These are phyloP conservation scores for Trametes cubensis DNA, from an alignment of 768 basidiomycete species.

Conservation along the genomic window DNA sequence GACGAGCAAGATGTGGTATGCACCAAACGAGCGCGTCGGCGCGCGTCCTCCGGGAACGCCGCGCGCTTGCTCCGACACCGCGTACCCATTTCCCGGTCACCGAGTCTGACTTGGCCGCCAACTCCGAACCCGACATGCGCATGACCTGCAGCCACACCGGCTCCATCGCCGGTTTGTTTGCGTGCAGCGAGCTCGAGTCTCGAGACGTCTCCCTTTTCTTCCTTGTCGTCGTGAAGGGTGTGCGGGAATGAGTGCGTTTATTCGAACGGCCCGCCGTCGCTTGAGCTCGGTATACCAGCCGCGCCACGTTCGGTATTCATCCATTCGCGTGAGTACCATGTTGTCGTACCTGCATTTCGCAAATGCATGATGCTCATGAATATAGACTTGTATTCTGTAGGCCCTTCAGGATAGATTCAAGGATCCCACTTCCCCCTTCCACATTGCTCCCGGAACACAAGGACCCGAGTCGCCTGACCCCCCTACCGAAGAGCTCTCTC, in stretches of 20 bases:
- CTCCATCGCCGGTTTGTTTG: no score
- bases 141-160: not conserved
- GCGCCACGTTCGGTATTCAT: slow-evolving; percentile 7
- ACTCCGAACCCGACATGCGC: not conserved
- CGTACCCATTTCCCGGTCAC: not conserved
- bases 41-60: not conserved
- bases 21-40: not conserved
- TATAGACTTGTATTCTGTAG: slow-evolving; percentile 41
- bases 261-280: not conserved
- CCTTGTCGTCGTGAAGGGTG: not conserved
- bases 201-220: no score
- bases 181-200: no score
- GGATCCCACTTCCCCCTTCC: slow-evolving; percentile 66
- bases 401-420: slow-evolving; percentile 63
- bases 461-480: slow-evolving; percentile 66
- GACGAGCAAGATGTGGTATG: no score
- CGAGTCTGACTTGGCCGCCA: not conserved
- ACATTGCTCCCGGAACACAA: slow-evolving; percentile 58
- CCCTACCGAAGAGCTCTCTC: slow-evolving; percentile 26
- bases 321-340: slow-evolving; percentile 4
- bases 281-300: no score
- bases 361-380: no score
- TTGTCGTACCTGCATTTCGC: not conserved
- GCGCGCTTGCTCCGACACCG: not conserved
- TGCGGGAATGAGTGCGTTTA: not conserved